Base-by-base conservation (phyloP, 116 monocot genomes). In the Cymodocea nodosa region DNA sequence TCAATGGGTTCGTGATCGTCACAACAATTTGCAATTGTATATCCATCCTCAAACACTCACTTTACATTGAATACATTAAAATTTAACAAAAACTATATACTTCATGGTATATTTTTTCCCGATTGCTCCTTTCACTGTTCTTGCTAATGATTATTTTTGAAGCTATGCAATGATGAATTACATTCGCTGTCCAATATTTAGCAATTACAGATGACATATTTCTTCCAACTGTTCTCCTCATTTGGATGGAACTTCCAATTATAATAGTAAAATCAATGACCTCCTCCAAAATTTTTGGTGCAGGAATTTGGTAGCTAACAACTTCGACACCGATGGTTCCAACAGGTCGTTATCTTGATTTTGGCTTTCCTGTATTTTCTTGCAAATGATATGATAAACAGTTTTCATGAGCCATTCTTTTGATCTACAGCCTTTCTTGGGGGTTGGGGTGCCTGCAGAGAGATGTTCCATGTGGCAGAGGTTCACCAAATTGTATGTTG, bases 361-460 rank as follows among this genome's bases (percentile, higher is more conserved):
- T 4, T 24, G 12, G 20, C 11, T 23, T 35, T n/a, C 5, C 34
- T 34, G 9, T 30, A 52, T 17, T 30, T 30, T 10, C 35, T 2
- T 44, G 11, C 11, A 44, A 44, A 44, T 8, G 11, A 6, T 44
- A 44, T 8, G 0, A 44, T 44, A 44, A 2, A 44, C 3, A 0
- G 55, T 56, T 18, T 4, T 22, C 2, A 56, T 22, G 16, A 14
- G 12, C 23, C 30, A 16, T 4, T 18, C 23, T 5, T 69, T 20
- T 58, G 44, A 70, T 15, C 68, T 84, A 79, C 63, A 49, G 37
- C 61, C 73, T 87, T 64, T 73, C 77, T 36, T 80, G 69, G 60
- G 94, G 85, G 50, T 81, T 94, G 54, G 51, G 79, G n/a, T 94
- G 90, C 54, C 86, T 94, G 60, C 94, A 94, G 62, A 74, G 71